These are phyloP conservation scores for Phytophthora capsici DNA, from an alignment of 352 stramenopile species.

Conservation along the genomic window DNA sequence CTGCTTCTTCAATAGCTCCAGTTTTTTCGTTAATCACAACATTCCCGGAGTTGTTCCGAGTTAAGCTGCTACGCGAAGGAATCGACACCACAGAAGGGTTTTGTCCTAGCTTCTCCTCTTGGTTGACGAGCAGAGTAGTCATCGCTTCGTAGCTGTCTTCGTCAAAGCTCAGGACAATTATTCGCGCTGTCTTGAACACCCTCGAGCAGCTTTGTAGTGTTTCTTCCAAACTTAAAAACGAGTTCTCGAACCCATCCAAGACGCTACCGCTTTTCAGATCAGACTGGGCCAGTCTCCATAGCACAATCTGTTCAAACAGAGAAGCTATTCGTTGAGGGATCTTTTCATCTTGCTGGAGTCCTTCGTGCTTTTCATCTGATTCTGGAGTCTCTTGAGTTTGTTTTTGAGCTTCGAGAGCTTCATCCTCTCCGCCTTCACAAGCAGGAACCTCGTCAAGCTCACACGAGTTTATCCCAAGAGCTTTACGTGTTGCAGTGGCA, in stretches of 20 bases:
- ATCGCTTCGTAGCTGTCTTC: constrained; percentile 77
- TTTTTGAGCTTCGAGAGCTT: not conserved
- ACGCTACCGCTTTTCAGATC: constrained; percentile 75
- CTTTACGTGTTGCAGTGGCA: constrained; percentile 42
- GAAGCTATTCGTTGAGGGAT: constrained; percentile 29
- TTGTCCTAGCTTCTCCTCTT: constrained; percentile 1
- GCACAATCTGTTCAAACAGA: constrained; percentile 65
- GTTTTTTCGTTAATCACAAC: constrained; percentile 10
- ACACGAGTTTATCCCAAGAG: constrained; percentile 37
- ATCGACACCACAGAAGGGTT: constrained; percentile 6
- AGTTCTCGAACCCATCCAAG: constrained; percentile 78
- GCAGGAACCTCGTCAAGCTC: constrained; percentile 3
- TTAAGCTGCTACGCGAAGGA: constrained; percentile 13
- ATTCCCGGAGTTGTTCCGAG: constrained; percentile 14
- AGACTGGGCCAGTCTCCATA: constrained; percentile 62
- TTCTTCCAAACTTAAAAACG: constrained; percentile 49
- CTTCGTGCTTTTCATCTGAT: constrained; percentile 31
- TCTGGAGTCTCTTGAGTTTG: constrained; percentile 23
- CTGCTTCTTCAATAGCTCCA: constrained; percentile 2
- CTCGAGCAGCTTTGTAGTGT: constrained; percentile 48
- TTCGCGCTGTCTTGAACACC: constrained; percentile 44
- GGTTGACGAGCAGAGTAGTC: constrained; percentile 17
- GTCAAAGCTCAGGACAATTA: constrained; percentile 69
- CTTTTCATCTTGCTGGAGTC: not conserved
- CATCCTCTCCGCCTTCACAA: constrained; percentile 4